Base-by-base conservation (phyloP, 1,139 yeast genomes). In the Zygosaccharomyces sapae region DNA sequence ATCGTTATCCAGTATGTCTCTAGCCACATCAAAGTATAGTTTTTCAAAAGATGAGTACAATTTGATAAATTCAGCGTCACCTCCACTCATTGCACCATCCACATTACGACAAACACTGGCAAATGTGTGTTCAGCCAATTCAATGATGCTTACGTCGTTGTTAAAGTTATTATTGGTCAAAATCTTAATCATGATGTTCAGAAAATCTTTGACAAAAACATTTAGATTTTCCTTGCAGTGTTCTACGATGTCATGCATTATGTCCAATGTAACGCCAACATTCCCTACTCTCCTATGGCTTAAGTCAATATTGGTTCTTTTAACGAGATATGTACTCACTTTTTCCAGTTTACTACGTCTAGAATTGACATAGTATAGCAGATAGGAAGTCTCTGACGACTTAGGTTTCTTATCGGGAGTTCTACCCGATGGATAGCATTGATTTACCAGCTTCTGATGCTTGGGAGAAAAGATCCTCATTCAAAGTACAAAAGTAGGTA, bases 401-500 rank as follows among this genome's bases (percentile, higher is more conserved):
- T 90, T 90, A 8, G 98, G 96, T 58, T 85, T 83, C 69, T 89
- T 89, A 58, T 89, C 96, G 5, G 78, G 76, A 5, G 82, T 83
- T 52, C 87, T 76, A 1, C 97, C 96, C 1, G 94, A 79, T 2
- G 96, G 98, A 65, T 90, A 92, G 71, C 98, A 92, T 65, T 86
- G 95, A 47, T 86, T 77, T 38, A 92, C 86, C 59, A 90, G 75
- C 62, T 86, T 83, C 67, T 89, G 97, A 66, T 90, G 97, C 65
- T 90, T 90, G 4, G 96, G 86, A 43, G 73, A 74, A 58, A 80
- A 78, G 52, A 79, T 60, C 35, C 48, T 46, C 51, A 48, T 48
- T 37, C 30, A 37, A 12, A 25, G 20, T 19, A n/a, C 13, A 16
- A 7, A 22, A n/a, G 13, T 20, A 16, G 33, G 4, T 10, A 10